phyloP scores from a whole-genome alignment of 2,329 filamentous ascomycete genomes.

The Salinomyces thailandicus region DNA sequence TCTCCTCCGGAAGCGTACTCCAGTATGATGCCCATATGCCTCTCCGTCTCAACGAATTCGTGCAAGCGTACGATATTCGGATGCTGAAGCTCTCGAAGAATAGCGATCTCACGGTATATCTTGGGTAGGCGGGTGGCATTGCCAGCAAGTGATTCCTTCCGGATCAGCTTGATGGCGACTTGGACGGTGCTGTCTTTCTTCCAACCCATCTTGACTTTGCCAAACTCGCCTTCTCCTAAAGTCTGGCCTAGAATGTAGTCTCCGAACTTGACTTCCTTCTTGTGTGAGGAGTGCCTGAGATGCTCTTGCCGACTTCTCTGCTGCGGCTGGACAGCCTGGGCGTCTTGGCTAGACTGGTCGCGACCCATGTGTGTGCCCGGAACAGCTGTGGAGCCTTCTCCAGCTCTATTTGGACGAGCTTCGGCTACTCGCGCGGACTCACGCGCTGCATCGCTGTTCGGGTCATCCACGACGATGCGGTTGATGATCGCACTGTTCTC shows the following conservation, averaged over 20 bases:
- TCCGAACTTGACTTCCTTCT: constrained; percentile 80
- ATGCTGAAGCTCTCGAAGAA: constrained; percentile 76
- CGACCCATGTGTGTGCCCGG: constrained; percentile 34
- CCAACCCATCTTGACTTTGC: constrained; percentile 97
- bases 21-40: constrained; percentile 94
- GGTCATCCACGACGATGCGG: constrained; percentile 64
- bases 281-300: constrained; percentile 37
- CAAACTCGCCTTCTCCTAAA: constrained; percentile 94
- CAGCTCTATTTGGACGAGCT: constrained; percentile 37
- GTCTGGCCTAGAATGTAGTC: constrained; percentile 95
- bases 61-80: constrained; percentile 95
- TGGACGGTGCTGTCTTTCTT: constrained; percentile 85
- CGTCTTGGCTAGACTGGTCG: constrained; percentile 34
- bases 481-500: constrained; percentile 74
- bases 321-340: constrained; percentile 10
- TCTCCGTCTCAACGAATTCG: constrained; percentile 96
- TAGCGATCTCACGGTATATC: constrained; percentile 93
- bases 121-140: constrained; percentile 87
- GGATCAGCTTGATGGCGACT: constrained; percentile 96
- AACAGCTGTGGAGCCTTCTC: constrained; percentile 2
- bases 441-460: constrained; percentile 60
- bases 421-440: constrained; percentile 60
- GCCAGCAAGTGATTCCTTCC: constrained; percentile 75
- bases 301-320: constrained; percentile 48
- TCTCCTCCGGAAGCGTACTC: constrained; percentile 97